A percentile compares a stretch with the other conserved stretches of the same genome.
Conservation (phyloP, 345 rosid genomes). For the Turritis glabra region DNA sequence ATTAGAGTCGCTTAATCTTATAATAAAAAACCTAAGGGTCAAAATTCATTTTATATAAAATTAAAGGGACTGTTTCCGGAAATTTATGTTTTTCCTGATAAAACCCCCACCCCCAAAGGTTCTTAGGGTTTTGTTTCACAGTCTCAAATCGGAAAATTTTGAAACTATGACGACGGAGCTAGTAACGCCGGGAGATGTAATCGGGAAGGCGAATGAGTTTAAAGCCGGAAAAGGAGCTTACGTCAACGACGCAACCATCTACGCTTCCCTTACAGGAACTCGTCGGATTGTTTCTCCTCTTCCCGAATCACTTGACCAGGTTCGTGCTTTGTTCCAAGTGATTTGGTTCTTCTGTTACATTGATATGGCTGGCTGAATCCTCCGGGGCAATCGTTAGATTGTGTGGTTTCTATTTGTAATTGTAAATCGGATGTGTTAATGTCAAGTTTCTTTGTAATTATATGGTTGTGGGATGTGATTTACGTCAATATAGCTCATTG, state of each 20-base stretch:
- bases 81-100: constrained; percentile 3
- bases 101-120: not conserved
- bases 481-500: not conserved
- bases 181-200: constrained; percentile 84
- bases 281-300: constrained; percentile 53
- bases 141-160: not conserved
- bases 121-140: constrained; percentile 13
- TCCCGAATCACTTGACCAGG: constrained; percentile 74
- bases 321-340: constrained; percentile 1
- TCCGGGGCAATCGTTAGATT: not conserved
- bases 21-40: not conserved
- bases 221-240: constrained; percentile 87
- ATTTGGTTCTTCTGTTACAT: not conserved
- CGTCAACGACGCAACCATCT: constrained; percentile 57
- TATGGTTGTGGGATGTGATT: no score
- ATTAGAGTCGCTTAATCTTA: not conserved
- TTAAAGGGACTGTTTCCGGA: not conserved
- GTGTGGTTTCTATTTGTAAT: not conserved
- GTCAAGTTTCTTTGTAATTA: no score
- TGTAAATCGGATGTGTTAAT: not conserved
- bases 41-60: not conserved
- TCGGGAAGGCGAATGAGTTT: constrained; percentile 61
- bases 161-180: constrained; percentile 35
- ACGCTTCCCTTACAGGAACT: constrained; percentile 77
- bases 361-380: not conserved